A percentile compares a stretch with the other conserved stretches of the same genome.
phyloP scores from a whole-genome alignment of 148 eudicot species.

The Dianthus caryophyllus region DNA sequence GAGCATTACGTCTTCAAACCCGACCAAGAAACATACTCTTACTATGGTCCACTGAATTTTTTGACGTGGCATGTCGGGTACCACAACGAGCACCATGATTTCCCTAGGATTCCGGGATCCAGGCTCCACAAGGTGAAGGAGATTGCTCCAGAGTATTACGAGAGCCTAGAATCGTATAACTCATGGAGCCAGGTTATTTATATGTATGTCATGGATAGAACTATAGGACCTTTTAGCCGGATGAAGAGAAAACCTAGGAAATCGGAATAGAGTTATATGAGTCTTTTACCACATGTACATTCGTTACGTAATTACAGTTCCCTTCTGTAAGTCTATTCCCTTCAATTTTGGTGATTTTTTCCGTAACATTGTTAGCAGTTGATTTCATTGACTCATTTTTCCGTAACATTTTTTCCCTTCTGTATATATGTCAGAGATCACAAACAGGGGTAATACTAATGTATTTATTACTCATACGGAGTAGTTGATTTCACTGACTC shows the following conservation, averaged over 20 bases:
- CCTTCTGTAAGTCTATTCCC: no score
- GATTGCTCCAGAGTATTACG: conserved; percentile 86
- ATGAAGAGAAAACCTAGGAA: conserved; percentile 70
- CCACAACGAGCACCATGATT: conserved; percentile 95
- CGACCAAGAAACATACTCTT: conserved; percentile 86
- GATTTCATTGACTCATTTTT: no score
- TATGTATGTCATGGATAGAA: conserved; percentile 64
- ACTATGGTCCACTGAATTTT: conserved; percentile 76
- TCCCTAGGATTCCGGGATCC: conserved; percentile 82
- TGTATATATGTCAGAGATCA: no score
- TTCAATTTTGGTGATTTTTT: not conserved
- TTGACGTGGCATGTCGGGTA: conserved; percentile 91
- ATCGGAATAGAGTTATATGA: conserved; percentile 35
- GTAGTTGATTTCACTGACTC: no score
- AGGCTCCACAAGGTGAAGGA: conserved; percentile 84
- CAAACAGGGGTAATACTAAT: no score
- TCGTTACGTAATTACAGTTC: no score
- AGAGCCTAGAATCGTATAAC: conserved; percentile 49
- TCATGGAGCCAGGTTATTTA: conserved; percentile 97
- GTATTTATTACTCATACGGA: no score
- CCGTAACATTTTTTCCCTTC: no score
- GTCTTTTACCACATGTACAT: conserved; percentile 8
- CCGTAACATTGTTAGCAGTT: no score
- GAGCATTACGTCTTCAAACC: conserved; percentile 84
- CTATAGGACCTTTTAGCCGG: conserved; percentile 76